A percentile compares a stretch with the other conserved stretches of the same genome.
phyloP scores from a whole-genome alignment of 805 yeast species.

The Myxozyma nipponensis region DNA sequence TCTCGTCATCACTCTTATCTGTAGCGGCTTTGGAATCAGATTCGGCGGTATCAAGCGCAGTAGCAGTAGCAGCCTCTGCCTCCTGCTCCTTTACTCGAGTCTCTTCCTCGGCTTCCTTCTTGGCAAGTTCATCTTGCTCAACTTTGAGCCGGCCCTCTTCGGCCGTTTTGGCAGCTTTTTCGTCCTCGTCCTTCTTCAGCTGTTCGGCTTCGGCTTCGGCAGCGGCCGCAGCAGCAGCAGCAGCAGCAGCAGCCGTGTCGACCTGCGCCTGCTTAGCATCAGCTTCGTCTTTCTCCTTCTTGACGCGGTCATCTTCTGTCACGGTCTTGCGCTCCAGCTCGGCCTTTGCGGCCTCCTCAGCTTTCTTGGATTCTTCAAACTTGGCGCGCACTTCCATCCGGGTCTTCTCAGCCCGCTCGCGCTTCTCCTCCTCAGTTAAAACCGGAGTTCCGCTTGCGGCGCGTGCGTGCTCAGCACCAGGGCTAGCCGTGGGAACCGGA shows the following conservation, averaged over 20 bases:
- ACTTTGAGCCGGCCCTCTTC: slow-evolving; percentile 31
- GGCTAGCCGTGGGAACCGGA: slow-evolving; percentile 7
- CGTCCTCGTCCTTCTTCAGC: slow-evolving; percentile 15
- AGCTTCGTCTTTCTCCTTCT: slow-evolving; percentile 23
- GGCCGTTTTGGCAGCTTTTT: slow-evolving; percentile 5
- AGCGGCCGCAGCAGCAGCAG: no score
- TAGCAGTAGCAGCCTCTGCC: slow-evolving; percentile 5
- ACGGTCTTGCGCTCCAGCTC: slow-evolving; percentile 12
- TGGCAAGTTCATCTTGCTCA: slow-evolving; percentile 30
- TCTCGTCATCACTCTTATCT: slow-evolving; percentile 16
- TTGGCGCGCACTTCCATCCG: slow-evolving; percentile 22
- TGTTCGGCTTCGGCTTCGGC: slow-evolving; percentile 9
- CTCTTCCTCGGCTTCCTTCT: slow-evolving; percentile 11
- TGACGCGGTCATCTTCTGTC: slow-evolving; percentile 25
- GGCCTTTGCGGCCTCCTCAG: slow-evolving; percentile 18
- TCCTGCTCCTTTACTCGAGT: slow-evolving; percentile 11
- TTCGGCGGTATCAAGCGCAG: slow-evolving; percentile 9
- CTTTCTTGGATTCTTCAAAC: slow-evolving; percentile 7
- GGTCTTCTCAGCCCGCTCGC: slow-evolving; percentile 22
- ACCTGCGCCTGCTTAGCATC: slow-evolving; percentile 4
- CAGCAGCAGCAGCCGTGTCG: no score
- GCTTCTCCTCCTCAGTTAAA: slow-evolving; percentile 27
- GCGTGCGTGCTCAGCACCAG: slow-evolving; percentile 15
- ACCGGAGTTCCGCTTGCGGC: slow-evolving; percentile 17
- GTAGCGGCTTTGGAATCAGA: slow-evolving; percentile 9